Base-by-base conservation (phyloP, 139 green algal species). In the Nannochloris sp. region DNA sequence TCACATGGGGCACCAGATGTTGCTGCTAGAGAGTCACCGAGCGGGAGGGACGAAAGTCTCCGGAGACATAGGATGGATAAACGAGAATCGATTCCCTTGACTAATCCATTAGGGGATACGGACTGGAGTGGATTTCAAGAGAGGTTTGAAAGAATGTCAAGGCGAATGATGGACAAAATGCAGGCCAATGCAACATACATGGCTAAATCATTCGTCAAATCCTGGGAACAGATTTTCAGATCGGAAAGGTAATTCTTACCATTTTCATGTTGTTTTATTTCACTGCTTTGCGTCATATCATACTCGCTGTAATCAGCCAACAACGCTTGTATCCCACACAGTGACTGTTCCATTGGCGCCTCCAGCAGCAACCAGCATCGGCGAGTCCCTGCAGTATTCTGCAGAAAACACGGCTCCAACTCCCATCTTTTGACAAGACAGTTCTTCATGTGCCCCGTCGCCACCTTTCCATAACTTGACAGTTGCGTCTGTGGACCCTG, bases 401-500 rank as follows among this genome's bases (percentile, higher is more conserved):
- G 75, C 74, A 2, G 72, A 57, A 61, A 96, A 95, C 8, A 93
- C 70, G 2, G 89, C 83, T 21, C 89, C 89, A 12, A 83, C 64
- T 54, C 84, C 82, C 44, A 89, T 67, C 49, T 94, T 82, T 60
- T 93, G 64, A 0, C 73, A 56, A 8, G 78, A 78, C 25, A 98
- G 25, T 66, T 92, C 60, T 44, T 66, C n/a, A 7, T 18, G 60
- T 14, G 36, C 59, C 3, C 89, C 83, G 55, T n/a, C 34, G 37
- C 80, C 57, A 15, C 57, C 56, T 29, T 57, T 44, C 93, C 93
- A 98, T 46, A 98, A 72, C 80, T 98, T 98, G 12, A 93, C 78
- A 62, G 80, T 87, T 68, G 95, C 96, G 80, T 98, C 93, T 1
- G 87, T 95, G 4, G 86, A 95, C 0, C 66, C 87, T 0, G 93